phyloP scores from a whole-genome alignment of 2,329 filamentous ascomycete genomes.

The Alternaria dauci region DNA sequence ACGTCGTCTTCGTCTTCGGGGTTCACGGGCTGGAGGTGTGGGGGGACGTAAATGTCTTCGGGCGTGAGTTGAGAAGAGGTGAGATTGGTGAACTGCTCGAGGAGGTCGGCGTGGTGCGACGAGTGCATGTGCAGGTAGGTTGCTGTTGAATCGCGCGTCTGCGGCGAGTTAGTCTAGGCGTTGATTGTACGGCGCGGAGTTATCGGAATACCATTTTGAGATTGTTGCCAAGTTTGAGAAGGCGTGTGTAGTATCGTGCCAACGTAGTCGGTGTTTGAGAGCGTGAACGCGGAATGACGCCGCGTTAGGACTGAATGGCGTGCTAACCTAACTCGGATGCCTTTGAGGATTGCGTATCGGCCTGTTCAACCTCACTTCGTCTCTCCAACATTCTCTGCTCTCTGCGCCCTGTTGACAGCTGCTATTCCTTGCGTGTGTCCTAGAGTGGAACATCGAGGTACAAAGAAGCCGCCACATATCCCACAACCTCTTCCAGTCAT shows the following conservation, averaged over 20 bases:
- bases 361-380: not conserved
- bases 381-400: not conserved
- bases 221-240: not conserved
- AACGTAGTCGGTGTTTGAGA: not conserved
- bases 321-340: slow-evolving; percentile 8
- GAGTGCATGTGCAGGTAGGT: slow-evolving; percentile 79
- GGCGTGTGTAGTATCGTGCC: not conserved
- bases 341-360: not conserved
- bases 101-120: slow-evolving; percentile 76
- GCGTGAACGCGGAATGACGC: slow-evolving; percentile 3
- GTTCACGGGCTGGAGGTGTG: slow-evolving; percentile 81
- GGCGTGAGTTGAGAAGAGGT: slow-evolving; percentile 43
- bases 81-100: slow-evolving; percentile 66
- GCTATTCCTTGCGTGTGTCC: not conserved
- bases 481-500: not conserved
- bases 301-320: slow-evolving; percentile 8
- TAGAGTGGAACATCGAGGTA: not conserved
- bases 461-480: not conserved
- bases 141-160: slow-evolving; percentile 75
- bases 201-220: slow-evolving; percentile 6
- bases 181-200: too few relatives aligned
- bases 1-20: slow-evolving; percentile 90
- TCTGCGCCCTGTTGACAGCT: not conserved
- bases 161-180: slow-evolving; percentile 7
- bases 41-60: slow-evolving; percentile 84